Percentiles rank a stretch among this genome's conserved stretches.
phyloP scores from a whole-genome alignment of 148 eudicot genomes.

The Rhododendron vialii region DNA sequence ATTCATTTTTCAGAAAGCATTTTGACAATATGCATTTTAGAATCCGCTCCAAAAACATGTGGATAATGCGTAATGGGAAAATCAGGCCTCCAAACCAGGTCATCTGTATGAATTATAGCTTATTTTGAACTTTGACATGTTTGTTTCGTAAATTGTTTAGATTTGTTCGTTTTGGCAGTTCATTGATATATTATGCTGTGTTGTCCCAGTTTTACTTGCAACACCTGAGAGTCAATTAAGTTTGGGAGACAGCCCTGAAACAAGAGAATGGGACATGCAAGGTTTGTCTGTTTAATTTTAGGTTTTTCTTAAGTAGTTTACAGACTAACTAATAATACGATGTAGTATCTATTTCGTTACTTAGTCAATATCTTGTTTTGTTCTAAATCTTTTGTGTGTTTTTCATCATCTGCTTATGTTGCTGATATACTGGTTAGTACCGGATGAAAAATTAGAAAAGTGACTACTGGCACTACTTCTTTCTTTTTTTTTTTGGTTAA shows the following conservation, averaged over 20 bases:
- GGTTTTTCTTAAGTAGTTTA: background rate
- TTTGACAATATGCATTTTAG: background rate
- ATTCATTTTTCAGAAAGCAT: background rate
- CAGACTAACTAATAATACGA: background rate
- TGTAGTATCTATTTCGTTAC: background rate
- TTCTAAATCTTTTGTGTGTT: background rate
- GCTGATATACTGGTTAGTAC: background rate
- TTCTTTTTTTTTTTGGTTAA: too few species aligned
- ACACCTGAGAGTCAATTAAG: slow-evolving; percentile 53
- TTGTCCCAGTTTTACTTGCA: slow-evolving; percentile 47
- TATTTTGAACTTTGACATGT: background rate
- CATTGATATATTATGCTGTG: slow-evolving; percentile 6
- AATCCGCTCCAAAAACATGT: background rate
- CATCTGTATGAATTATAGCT: background rate
- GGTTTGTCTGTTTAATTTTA: slow-evolving; percentile 32
- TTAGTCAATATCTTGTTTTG: background rate
- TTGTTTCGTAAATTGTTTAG: background rate
- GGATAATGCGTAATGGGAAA: background rate
- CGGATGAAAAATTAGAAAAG: background rate
- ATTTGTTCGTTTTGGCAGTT: background rate
- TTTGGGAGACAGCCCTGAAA: slow-evolving; percentile 54
- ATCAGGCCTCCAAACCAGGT: background rate
- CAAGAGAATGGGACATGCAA: slow-evolving; percentile 89
- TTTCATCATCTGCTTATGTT: background rate
- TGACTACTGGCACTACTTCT: background rate